phyloP scores from a whole-genome alignment of 2,329 filamentous ascomycete genomes.

The Metarhizium brunneum region DNA sequence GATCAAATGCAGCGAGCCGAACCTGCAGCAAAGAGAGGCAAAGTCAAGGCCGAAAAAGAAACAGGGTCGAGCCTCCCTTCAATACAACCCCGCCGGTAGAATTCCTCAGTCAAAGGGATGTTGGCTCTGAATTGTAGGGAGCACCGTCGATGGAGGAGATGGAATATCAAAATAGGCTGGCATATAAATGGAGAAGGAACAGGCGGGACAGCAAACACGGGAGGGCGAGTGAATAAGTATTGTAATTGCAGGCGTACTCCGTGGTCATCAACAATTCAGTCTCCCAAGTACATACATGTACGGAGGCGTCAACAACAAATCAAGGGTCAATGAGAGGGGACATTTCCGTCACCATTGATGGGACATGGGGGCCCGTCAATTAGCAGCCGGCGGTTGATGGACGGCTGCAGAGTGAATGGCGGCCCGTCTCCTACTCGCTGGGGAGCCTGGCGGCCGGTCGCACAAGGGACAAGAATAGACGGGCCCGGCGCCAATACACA shows the following conservation, averaged over 20 bases:
- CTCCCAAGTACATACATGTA: too few species aligned
- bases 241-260: not conserved
- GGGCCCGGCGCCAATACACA: not conserved
- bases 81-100: conserved; percentile 4
- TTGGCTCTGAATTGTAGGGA: not conserved
- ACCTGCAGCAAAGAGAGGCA: not conserved
- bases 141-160: too few species aligned
- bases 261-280: too few species aligned
- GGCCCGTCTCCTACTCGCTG: not conserved
- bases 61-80: conserved; percentile 2
- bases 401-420: not conserved
- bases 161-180: too few species aligned
- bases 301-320: too few species aligned
- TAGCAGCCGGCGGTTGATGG: not conserved
- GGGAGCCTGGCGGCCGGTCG: not conserved
- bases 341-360: too few species aligned
- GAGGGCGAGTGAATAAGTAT: not conserved
- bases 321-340: too few species aligned
- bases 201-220: not conserved
- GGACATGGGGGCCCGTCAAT: too few species aligned
- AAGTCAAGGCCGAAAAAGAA: not conserved
- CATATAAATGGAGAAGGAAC: not conserved
- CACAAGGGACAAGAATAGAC: not conserved
- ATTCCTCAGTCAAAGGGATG: conserved; percentile 3
- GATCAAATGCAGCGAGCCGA: not conserved